Base-by-base conservation (phyloP, 257 asterid species). In the Paraleonurus japonicus region DNA sequence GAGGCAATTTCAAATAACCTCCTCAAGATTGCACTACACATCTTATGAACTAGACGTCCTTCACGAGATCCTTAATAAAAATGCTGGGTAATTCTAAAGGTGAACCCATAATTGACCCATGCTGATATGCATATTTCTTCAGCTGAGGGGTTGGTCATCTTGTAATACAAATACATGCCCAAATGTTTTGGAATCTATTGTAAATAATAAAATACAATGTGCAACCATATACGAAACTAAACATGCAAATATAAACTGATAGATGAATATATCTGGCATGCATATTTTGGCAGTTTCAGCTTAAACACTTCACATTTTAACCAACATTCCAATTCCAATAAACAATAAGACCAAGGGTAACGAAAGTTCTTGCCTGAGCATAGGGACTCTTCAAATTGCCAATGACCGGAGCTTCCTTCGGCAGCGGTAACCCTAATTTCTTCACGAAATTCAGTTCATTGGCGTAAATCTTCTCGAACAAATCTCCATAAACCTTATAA, bases 401-500 rank as follows among this genome's bases (percentile, higher is more conserved):
- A 85, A 95, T 71, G 0, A 86, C 78, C 15, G 99, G 99, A 75
- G 99, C 97, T 78, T 92, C 96, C 76, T 79, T 87, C 0, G 98
- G 99, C 70, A 76, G 64, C 1, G 75, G 84, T 69, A 83, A 22
- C 19, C 96, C 98, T 55, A 82, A 72, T 79, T 75, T 89, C 88
- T 80, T 88, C 54, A 93, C 83, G 22, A 82, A 95, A 72, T 65
- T 87, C 77, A 89, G 61, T 22, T 89, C 99, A 77, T 68, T 80
- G 24, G 81, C 86, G 68, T 87, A 95, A 62, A 95, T 78, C 76
- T 86, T 83, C 72, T 81, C 94, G 20, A 92, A 95, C 13, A 92
- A 65, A 71, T 87, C 97, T 1, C 87, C 92, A 74, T 88, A 95
- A 60, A 95, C 97, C 78, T 85, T 87, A 77, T 85, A 95, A 72